Evolutionary conservation across 805 yeast species (phyloP).

Genomic region (Candida caryicola): DNA sequence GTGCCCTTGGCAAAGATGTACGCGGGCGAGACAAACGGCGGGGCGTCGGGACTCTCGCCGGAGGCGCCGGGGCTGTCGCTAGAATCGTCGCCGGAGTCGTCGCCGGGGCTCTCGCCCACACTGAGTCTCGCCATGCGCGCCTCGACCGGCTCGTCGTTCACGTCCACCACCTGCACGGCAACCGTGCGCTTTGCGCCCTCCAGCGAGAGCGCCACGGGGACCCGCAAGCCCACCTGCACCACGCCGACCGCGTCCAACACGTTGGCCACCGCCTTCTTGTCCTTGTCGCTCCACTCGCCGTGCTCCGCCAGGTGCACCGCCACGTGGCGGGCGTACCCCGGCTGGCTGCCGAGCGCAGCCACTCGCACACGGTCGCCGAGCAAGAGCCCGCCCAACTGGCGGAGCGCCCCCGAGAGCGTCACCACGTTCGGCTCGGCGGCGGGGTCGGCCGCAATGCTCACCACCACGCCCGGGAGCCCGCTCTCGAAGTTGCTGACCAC

Average conservation of each 20-base stretch:
- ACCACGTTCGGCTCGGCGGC: slow-evolving; percentile 29
- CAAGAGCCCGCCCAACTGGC: slow-evolving; percentile 39
- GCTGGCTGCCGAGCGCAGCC: slow-evolving; percentile 46
- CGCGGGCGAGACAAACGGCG: slow-evolving; percentile 45
- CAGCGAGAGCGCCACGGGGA: slow-evolving; percentile 24
- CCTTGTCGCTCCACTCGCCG: slow-evolving; percentile 5
- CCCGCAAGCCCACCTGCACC: slow-evolving; percentile 53
- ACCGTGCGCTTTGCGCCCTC: slow-evolving; percentile 12
- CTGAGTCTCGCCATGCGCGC: slow-evolving; percentile 31
- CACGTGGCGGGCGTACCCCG: slow-evolving; percentile 31
- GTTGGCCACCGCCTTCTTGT: slow-evolving; percentile 36
- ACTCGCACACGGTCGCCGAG: slow-evolving; percentile 50
- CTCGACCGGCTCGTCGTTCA: slow-evolving; percentile 36
- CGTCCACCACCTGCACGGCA: slow-evolving; percentile 14
- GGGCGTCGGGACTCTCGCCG: too few relatives aligned
- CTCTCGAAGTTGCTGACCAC: slow-evolving; percentile 42
- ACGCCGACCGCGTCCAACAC: slow-evolving; percentile 55
- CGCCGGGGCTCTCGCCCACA: too few relatives aligned
- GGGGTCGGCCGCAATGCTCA: slow-evolving; percentile 36
- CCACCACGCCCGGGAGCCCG: slow-evolving; percentile 44
- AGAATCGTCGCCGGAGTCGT: too few relatives aligned
- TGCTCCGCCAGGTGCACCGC: slow-evolving; percentile 12
- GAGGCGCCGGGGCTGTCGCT: too few relatives aligned
- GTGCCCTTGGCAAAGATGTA: slow-evolving; percentile 36
- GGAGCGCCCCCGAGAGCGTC: slow-evolving; percentile 21